Conservation (phyloP, 306 rosid species). For the Vigna mungo region DNA sequence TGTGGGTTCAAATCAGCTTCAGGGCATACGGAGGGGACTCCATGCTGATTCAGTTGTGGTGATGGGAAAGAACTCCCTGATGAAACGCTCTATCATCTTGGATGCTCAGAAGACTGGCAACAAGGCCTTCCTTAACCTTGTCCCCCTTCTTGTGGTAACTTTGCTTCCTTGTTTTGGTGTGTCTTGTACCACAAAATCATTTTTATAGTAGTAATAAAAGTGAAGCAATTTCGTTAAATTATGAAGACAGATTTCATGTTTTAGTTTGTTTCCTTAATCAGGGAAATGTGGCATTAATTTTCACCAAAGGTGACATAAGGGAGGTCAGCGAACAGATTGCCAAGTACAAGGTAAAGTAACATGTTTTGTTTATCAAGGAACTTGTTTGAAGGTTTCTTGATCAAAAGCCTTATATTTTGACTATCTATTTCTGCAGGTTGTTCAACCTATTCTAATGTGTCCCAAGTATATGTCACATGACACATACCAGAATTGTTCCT, state of each 20-base stretch:
- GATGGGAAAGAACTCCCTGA: slow-evolving; percentile 79
- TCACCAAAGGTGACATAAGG: slow-evolving; percentile 66
- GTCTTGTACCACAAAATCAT: neutral
- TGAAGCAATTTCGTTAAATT: neutral
- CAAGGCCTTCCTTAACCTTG: slow-evolving; percentile 65
- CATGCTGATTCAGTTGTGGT: slow-evolving; percentile 73
- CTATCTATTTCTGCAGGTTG: slow-evolving; percentile 37
- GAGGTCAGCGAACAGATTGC: slow-evolving; percentile 72
- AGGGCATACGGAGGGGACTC: slow-evolving; percentile 68
- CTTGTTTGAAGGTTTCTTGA: neutral
- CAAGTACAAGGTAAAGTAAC: slow-evolving; percentile 63
- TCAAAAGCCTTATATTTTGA: slow-evolving; percentile 29
- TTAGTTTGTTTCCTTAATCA: slow-evolving; percentile 17
- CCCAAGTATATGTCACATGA: slow-evolving; percentile 55
- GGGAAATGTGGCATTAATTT: slow-evolving; percentile 84
- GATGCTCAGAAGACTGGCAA: slow-evolving; percentile 70
- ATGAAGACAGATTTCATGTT: neutral
- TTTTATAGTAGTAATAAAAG: neutral
- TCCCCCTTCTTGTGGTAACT: slow-evolving; percentile 73
- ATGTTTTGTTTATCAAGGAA: neutral
- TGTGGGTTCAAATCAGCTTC: slow-evolving; percentile 75
- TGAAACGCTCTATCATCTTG: slow-evolving; percentile 56
- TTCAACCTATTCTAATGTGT: slow-evolving; percentile 55
- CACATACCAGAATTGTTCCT: slow-evolving; percentile 49
- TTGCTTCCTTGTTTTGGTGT: neutral